These are phyloP conservation scores for Erysimum pusillum DNA, from an alignment of 441 rosid species.

Conservation along the genomic window DNA sequence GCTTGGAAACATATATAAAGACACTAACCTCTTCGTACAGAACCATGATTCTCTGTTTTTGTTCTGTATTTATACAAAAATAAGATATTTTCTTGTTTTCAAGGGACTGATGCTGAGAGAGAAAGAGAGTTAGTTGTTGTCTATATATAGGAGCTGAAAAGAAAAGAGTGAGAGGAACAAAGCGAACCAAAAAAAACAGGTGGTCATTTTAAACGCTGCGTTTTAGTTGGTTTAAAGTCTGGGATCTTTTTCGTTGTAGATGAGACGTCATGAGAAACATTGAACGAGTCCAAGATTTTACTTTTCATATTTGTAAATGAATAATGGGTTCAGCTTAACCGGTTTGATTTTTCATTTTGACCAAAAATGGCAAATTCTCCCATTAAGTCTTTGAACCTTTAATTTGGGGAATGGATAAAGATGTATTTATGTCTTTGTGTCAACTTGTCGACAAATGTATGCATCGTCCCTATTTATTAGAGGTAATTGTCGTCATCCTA, in stretches of 20 bases:
- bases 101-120: background rate
- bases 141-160: slow-evolving; percentile 29
- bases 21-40: slow-evolving; percentile 45
- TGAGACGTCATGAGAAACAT: slow-evolving; percentile 17
- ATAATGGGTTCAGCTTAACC: slow-evolving; percentile 19
- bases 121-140: slow-evolving; percentile 1
- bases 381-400: background rate
- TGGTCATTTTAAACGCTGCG: slow-evolving; percentile 9
- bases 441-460: slow-evolving; percentile 11
- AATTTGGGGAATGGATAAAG: slow-evolving; percentile 12
- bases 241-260: background rate
- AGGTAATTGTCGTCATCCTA: slow-evolving; percentile 18
- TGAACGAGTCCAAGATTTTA: background rate
- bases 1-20: slow-evolving; percentile 5
- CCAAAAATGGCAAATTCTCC: slow-evolving; percentile 5
- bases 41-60: slow-evolving; percentile 37
- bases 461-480: slow-evolving; percentile 14
- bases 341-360: slow-evolving; percentile 27
- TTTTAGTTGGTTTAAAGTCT: background rate
- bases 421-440: slow-evolving; percentile 37
- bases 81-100: background rate
- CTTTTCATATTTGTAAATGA: background rate
- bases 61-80: background rate
- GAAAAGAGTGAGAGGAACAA: slow-evolving; percentile 5
- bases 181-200: background rate